Evolutionary conservation across 2,329 filamentous ascomycete species (phyloP), one percentile per base, ranked within the genome.

Genomic region (Hirsutella minnesotensis): DNA sequence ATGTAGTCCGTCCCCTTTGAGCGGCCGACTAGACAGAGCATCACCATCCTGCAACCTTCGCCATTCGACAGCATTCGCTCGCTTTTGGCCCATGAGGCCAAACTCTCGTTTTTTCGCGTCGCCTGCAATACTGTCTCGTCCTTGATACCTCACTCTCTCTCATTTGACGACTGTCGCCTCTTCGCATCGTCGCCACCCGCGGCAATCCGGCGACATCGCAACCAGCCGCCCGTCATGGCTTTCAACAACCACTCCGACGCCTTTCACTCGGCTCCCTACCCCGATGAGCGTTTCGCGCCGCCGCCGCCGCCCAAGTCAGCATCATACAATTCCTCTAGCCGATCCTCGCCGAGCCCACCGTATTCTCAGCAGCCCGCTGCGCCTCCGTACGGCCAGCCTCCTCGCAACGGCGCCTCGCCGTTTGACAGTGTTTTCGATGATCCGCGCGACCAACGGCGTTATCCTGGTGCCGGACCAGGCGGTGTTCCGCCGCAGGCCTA

Each of bases 341-440:
- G 58, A 20, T 39, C 44, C 21, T 29, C 42, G 20, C 40, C 43
- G 34, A 38, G 40, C 33, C 38, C 41, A 5, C 44, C 47, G 9
- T 48, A 49, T 33, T 37, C 46, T 19, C 49, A 47, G 35, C 46
- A 43, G 36, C 47, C 49, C 46, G 48, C 47, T 49, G 53, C 56
- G 60, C 44, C 53, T 57, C 45, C 59, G 2, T 56, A 60, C 51
- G 53, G 55, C 38, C 59, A 58, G 22, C 61, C 61, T 40, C 57
- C 58, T 29, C 56, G 60, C 44, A 59, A 59, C 21, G 59, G 56
- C 38, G 64, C 52, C 53, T 72, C 77, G 18, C 79, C 80, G 9
- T 82, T 83, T 56, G 75, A 78, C 43, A 75, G 73, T 39, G 75
- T 79, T 44, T 83, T 83, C 58, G 79, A 83, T 60, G 80, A 84